These are phyloP conservation scores for Leishmania martiniquensis DNA, from an alignment of 208 protist species.

Conservation along the genomic window DNA sequence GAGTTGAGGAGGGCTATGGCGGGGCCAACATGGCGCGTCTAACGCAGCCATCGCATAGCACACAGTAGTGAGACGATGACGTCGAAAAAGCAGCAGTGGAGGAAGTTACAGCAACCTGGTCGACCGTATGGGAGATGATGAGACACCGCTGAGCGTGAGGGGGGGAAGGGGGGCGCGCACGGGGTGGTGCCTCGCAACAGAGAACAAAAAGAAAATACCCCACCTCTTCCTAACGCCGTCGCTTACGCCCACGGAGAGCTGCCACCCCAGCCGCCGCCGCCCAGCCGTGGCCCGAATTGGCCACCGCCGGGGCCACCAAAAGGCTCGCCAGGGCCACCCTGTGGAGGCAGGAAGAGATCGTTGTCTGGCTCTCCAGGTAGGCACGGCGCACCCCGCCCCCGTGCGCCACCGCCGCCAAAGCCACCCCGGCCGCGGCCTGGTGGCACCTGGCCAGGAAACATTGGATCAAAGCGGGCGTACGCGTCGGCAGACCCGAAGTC, in stretches of 20 bases:
- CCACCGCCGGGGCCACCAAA: slow-evolving; percentile 62
- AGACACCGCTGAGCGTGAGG: neutral
- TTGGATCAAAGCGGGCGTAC: slow-evolving; percentile 77
- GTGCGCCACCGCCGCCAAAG: slow-evolving; percentile 9
- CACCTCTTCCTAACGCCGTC: neutral
- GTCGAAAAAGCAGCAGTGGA: neutral
- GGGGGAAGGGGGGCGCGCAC: neutral
- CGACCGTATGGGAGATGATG: neutral
- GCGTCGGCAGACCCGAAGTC: slow-evolving; percentile 10
- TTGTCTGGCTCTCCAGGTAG: slow-evolving; percentile 84
- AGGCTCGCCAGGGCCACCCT: slow-evolving; percentile 31
- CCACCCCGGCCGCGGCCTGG: slow-evolving; percentile 13
- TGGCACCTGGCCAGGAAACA: slow-evolving; percentile 67
- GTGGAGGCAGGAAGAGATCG: slow-evolving; percentile 64
- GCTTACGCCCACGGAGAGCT: slow-evolving; percentile 18
- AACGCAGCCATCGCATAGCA: neutral
- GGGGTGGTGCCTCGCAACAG: neutral
- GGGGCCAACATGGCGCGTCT: neutral
- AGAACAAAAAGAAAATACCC: neutral
- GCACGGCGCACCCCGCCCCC: slow-evolving; percentile 14
- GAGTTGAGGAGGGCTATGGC: neutral
- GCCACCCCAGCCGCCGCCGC: slow-evolving; percentile 14
- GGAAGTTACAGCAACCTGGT: neutral
- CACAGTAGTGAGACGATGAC: neutral
- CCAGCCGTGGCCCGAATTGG: slow-evolving; percentile 45